Percentiles rank a stretch among this genome's conserved stretches.
Conservation (phyloP, 176 grass and related monocot genomes). For the Stipa capillata region DNA sequence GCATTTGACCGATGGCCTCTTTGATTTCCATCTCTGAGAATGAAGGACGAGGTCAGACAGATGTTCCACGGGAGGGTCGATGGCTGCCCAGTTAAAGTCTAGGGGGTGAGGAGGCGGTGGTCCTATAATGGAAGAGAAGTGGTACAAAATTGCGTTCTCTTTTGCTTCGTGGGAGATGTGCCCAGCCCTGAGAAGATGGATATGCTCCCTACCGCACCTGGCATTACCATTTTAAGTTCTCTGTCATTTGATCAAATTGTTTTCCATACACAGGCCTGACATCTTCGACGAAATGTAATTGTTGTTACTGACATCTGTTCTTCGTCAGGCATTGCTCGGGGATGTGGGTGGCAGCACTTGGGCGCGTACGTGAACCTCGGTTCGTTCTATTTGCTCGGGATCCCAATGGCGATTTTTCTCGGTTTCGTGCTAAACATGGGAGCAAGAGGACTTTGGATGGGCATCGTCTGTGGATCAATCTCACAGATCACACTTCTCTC, state of each 20-base stretch:
- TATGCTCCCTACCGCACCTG: no score
- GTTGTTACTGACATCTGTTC: background rate
- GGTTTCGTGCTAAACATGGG: slow-evolving; percentile 55
- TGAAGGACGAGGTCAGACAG: no score
- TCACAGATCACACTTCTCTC: slow-evolving; percentile 49
- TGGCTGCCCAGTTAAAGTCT: no score
- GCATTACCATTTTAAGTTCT: no score
- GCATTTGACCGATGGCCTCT: no score
- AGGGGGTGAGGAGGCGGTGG: no score
- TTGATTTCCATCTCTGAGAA: no score
- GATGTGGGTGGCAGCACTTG: slow-evolving; percentile 87
- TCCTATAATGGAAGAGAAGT: no score
- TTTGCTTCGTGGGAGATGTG: no score
- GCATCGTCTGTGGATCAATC: slow-evolving; percentile 61
- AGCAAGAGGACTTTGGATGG: slow-evolving; percentile 77
- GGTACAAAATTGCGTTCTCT: no score
- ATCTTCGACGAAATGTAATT: background rate
- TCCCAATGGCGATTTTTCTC: slow-evolving; percentile 53
- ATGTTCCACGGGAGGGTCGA: no score
- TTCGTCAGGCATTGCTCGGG: slow-evolving; percentile 63
- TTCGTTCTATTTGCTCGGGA: slow-evolving; percentile 76
- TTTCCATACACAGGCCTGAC: background rate
- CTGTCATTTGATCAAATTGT: background rate
- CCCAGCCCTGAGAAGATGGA: no score
- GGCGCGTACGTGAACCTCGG: slow-evolving; percentile 81